These are phyloP conservation scores for Wickerhamiella occidentalis DNA, from an alignment of 805 yeast genomes.

Conservation along the genomic window DNA sequence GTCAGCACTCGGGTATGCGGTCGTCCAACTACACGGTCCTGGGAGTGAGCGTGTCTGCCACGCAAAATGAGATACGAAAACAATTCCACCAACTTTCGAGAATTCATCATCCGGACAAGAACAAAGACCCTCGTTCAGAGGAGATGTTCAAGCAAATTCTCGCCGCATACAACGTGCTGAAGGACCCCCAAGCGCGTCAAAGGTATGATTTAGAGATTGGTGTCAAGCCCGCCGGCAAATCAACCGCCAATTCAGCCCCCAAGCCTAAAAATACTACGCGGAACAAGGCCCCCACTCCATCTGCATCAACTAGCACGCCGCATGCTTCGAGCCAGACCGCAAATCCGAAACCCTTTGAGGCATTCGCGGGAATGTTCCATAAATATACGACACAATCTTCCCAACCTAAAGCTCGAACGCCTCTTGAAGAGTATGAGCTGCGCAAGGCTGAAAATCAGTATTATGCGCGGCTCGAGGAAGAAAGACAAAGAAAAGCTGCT, in stretches of 20 bases:
- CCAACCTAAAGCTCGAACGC: not conserved
- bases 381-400: not conserved
- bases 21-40: slow-evolving; percentile 41
- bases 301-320: too few species aligned
- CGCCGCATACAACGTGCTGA: slow-evolving; percentile 75
- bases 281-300: too few species aligned
- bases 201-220: slow-evolving; percentile 45
- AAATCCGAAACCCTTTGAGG: too few species aligned
- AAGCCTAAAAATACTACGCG: too few species aligned
- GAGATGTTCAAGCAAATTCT: slow-evolving; percentile 92
- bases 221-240: too few species aligned
- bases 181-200: slow-evolving; percentile 80
- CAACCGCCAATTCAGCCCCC: too few species aligned
- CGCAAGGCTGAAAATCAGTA: not conserved
- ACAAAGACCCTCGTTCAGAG: slow-evolving; percentile 54
- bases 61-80: slow-evolving; percentile 51
- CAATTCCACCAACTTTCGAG: slow-evolving; percentile 68
- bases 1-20: too few species aligned
- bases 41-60: slow-evolving; percentile 41
- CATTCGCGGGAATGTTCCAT: not conserved
- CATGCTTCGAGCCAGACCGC: too few species aligned
- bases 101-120: slow-evolving; percentile 75
- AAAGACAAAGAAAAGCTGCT: not conserved
- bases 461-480: not conserved
- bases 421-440: not conserved